Evolutionary conservation across 2,329 filamentous ascomycete species (phyloP).

Genomic region (Pseudogymnoascus sp.): DNA sequence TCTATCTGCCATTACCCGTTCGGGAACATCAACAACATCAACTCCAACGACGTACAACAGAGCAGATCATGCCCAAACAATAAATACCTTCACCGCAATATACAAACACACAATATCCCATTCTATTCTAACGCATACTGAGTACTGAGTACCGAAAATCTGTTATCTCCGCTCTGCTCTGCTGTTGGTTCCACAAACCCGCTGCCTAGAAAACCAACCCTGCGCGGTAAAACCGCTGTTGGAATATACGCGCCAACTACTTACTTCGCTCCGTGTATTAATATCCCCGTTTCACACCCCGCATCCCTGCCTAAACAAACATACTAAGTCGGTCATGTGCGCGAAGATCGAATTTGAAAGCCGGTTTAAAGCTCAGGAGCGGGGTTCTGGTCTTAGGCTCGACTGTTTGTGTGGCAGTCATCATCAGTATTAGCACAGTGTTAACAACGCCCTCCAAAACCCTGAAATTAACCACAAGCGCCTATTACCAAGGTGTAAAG

Average conservation of each 20-base stretch:
- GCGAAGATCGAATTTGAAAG: conserved; percentile 6
- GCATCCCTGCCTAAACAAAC: conserved; percentile 10
- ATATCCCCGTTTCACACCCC: not conserved
- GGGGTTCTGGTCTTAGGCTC: not conserved
- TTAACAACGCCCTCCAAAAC: not conserved
- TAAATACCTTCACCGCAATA: not conserved
- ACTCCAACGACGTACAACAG: not conserved
- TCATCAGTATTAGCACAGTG: not conserved
- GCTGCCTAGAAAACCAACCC: not conserved
- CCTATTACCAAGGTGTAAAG: not conserved
- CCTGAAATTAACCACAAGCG: not conserved
- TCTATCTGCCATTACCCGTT: not conserved
- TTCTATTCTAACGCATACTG: not conserved
- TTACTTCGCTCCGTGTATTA: not conserved
- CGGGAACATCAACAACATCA: not conserved
- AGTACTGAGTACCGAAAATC: not conserved
- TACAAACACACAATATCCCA: not conserved
- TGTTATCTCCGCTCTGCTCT: not conserved
- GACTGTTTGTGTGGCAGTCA: not conserved
- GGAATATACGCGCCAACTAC: not conserved
- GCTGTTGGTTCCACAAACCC: not conserved
- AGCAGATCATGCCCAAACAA: not conserved
- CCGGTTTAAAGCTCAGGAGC: not conserved
- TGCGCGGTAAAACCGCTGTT: not conserved
- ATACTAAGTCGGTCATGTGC: not conserved